A percentile compares a stretch with the other conserved stretches of the same genome.
Conservation (phyloP, 2,329 filamentous ascomycete genomes). For the Clonostachys rosea region DNA sequence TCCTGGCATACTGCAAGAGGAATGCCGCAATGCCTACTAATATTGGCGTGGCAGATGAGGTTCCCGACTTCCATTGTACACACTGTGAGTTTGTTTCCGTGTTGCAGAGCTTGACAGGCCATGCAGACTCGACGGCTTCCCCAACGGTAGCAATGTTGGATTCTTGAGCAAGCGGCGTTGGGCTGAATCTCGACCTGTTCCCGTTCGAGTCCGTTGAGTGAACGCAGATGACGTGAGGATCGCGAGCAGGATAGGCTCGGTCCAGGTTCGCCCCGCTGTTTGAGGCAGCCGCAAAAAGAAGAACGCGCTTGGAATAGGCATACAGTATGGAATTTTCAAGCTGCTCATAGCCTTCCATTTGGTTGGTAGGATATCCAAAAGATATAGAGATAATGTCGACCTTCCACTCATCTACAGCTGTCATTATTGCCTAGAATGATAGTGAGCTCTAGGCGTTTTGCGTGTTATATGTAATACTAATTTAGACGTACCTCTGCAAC, state of each 20-base stretch:
- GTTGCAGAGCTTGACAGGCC: conserved; percentile 1
- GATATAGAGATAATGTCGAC: conserved; percentile 14
- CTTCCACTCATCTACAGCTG: conserved; percentile 4
- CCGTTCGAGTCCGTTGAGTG: conserved; percentile 8
- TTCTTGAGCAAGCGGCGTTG: conserved; percentile 1
- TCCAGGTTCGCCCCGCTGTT: conserved; percentile 6
- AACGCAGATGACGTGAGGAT: conserved; percentile 6
- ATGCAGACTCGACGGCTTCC: conserved; percentile 5
- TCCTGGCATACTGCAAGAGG: conserved; percentile 2
- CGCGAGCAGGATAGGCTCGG: conserved; percentile 8
- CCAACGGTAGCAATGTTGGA: conserved; percentile 5
- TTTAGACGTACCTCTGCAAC: conserved; percentile 1
- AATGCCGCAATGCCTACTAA: conserved; percentile 7
- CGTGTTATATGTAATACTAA: background rate
- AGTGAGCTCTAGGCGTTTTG: background rate
- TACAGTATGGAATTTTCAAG: conserved; percentile 1
- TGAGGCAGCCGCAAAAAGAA: conserved; percentile 8
- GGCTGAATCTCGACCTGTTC: conserved; percentile 6
- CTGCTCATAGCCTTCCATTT: background rate
- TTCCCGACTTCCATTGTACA: conserved; percentile 2
- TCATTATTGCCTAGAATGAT: conserved; percentile 6
- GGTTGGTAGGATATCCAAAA: conserved; percentile 7
- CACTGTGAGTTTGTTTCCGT: background rate
- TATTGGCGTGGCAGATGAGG: conserved; percentile 9
- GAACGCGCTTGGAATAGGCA: conserved; percentile 1